Base-by-base conservation (phyloP, 257 asterid species). In the Linderniella brevidens region DNA sequence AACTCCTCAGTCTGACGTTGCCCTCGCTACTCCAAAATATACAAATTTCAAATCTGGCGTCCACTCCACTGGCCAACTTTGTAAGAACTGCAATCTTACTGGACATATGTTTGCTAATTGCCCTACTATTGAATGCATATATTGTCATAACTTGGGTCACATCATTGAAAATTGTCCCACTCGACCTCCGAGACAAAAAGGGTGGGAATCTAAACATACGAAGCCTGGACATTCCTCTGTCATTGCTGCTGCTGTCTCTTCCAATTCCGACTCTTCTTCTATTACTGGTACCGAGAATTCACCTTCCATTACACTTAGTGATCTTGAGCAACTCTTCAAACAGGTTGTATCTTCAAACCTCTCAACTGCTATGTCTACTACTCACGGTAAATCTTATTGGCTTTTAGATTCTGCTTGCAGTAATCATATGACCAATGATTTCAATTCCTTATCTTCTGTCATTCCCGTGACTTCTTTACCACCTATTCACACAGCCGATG, bases 381-480 rank as follows among this genome's bases (percentile, higher is more conserved):
- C 54, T 49, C 37, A 12, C 18, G 11, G 62, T 62, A 48, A 54
- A 1, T 38, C 48, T 42, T 16, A 37, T 49, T 61, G 49, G 46
- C n/a, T 48, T 29, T 61, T 61, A 35, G 25, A 61, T 10, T 61
- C 9, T 39, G 32, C 57, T 1, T 61, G 52, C 44, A 54, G 62
- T 49, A 61, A 61, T 14, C 62, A 54, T 10, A 55, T 61, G 61
- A 55, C 57, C 6, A 0, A 19, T 35, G 13, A 37, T 37, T 1
- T 43, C 29, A n/a, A 19, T 1, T 17, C 37, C 0, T 36, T 53
- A 13, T 36, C 58, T 13, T 3, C 14, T 20, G 0, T 9, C 10
- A 55, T 41, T 3, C 17, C 8, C 0, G 13, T 49, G 1, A 1
- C 25, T 8, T 41, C 13, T 3, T 5, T 48, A 1, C 57, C 44